phyloP scores from a whole-genome alignment of 179 eudicot genomes.

The Corrigiola litoralis region DNA sequence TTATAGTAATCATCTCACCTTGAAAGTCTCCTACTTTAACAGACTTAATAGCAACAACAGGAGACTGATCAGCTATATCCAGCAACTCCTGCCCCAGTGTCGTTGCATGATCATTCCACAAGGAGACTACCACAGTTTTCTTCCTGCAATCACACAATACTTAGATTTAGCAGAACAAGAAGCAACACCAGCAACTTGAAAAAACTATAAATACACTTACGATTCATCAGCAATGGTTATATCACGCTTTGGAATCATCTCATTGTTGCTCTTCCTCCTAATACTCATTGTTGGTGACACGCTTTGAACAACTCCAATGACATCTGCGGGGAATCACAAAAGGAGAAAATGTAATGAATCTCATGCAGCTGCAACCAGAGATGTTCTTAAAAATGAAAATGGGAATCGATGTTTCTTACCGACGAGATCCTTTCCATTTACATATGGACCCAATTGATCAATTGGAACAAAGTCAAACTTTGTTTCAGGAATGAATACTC shows the following conservation, averaged over 20 bases:
- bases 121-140: conserved; percentile 85
- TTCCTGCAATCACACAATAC: conserved; percentile 50
- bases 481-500: conserved; percentile 62
- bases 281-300: conserved; percentile 90
- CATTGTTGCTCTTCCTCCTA: conserved; percentile 67
- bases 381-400: not conserved
- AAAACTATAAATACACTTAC: conserved; percentile 32
- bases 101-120: conserved; percentile 92
- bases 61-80: conserved; percentile 81
- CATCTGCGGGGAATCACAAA: conserved; percentile 46
- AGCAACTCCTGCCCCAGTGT: conserved; percentile 79
- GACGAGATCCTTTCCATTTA: conserved; percentile 67
- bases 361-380: not conserved
- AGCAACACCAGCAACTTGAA: not conserved
- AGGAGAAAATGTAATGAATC: not conserved
- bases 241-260: conserved; percentile 82
- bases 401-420: conserved; percentile 42
- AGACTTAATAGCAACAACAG: conserved; percentile 84
- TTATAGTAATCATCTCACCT: conserved; percentile 33
- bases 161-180: not conserved
- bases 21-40: conserved; percentile 83
- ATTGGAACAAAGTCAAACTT: conserved; percentile 81
- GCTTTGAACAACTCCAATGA: conserved; percentile 83
- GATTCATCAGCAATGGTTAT: conserved; percentile 92
- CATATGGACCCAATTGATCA: conserved; percentile 87